Evolutionary conservation across 2,329 filamentous ascomycete species (phyloP), one percentile per base, ranked within the genome.

Genomic region (Aquanectria penicillioides): DNA sequence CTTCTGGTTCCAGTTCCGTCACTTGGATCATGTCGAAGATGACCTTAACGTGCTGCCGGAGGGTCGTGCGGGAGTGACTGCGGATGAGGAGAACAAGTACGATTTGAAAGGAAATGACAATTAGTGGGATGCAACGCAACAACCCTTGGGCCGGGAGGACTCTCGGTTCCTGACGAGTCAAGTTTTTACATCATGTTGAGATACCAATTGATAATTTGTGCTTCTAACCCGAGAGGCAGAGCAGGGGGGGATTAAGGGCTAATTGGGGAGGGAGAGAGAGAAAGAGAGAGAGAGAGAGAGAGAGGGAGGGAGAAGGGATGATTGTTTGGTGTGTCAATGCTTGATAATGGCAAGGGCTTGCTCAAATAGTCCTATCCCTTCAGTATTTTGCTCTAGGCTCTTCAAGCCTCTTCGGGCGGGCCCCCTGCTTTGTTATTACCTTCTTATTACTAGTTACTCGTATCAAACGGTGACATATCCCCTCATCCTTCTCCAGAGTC

Each of bases 1-100:
- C n/a, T 94, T 94, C 79, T 94, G 81, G 77, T 76, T 86, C 55
- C 85, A 82, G 64, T 90, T 89, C 75, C 75, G 81, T n/a, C 74
- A 80, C 5, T 76, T 89, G 2, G 90, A 93, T 69, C 76, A 74
- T 44, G 78, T 86, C 61, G 90, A 93, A 66, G 90, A 93, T 72
- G 78, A 81, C 31, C 75, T 92, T 51, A 93, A 93, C 63, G 81
- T 86, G 71, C 73, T 86, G 22, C 73, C 74, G 4, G 75, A 77
- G 57, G 75, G 75, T 18, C 66, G 59, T 13, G 64, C 74, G 34
- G 70, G 71, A 31, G 62, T 49, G 3, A 67, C 59, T 17, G 53
- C 48, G 2, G 67, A 71, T 2, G 64, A 67, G 37, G 69, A 69
- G 55, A 46, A 59, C 18, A 65, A 57, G 6, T 44, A 58, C 25